Conservation (phyloP, 2,329 filamentous ascomycete genomes). For the Cordyceps farinosa region DNA sequence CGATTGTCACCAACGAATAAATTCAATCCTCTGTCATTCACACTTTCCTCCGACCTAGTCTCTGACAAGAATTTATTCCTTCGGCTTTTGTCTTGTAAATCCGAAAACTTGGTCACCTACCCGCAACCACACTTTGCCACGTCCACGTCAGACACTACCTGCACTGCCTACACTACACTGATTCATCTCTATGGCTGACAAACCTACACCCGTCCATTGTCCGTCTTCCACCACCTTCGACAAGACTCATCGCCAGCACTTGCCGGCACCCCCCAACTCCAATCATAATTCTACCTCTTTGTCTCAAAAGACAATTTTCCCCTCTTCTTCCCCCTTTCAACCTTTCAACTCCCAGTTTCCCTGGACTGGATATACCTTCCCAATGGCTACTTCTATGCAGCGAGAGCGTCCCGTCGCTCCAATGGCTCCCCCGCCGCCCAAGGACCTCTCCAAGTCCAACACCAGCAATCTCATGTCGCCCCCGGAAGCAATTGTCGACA, state of each 20-base stretch:
- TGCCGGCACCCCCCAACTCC: not conserved
- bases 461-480: constrained; percentile 60
- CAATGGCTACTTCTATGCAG: constrained; percentile 16
- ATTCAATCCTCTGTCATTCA: not conserved
- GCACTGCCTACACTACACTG: not conserved
- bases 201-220: constrained; percentile 6
- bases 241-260: constrained; percentile 5
- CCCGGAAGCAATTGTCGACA: constrained; percentile 54
- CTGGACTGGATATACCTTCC: constrained; percentile 3
- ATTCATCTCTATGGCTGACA: constrained; percentile 10
- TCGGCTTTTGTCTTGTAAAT: not conserved
- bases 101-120: not conserved
- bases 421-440: constrained; percentile 27
- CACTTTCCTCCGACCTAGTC: not conserved
- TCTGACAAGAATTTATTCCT: not conserved
- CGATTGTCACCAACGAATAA: not conserved
- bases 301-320: constrained; percentile 14
- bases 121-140: constrained; percentile 15
- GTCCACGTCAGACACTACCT: constrained; percentile 14
- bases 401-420: constrained; percentile 28
- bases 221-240: constrained; percentile 17
- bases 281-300: constrained; percentile 10
- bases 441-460: constrained; percentile 40
- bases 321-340: constrained; percentile 14
- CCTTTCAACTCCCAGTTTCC: constrained; percentile 11